Conservation (phyloP, 352 stramenopile genomes). For the Globisporangium splendens region DNA sequence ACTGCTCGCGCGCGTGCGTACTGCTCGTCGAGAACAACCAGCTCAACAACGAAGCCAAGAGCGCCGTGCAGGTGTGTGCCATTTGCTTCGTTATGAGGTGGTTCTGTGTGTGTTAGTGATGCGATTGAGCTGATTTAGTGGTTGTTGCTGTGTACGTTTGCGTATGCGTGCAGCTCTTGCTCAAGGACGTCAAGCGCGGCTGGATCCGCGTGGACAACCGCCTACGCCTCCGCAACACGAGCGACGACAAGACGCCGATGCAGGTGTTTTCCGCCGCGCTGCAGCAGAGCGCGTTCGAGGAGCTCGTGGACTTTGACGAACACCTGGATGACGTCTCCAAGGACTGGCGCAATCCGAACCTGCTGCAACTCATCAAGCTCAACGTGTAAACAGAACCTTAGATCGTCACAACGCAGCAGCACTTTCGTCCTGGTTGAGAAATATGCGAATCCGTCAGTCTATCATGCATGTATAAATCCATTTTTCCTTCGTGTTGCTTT, state of each 20-base stretch:
- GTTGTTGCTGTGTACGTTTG: slow-evolving; percentile 1
- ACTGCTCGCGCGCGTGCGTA: slow-evolving; percentile 68
- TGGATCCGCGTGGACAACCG: slow-evolving; percentile 68
- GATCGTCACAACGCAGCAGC: no score
- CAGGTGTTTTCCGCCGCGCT: slow-evolving; percentile 47
- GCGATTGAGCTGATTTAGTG: not conserved
- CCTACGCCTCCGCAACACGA: slow-evolving; percentile 44
- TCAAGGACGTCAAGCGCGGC: slow-evolving; percentile 80
- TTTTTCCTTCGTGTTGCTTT: not conserved
- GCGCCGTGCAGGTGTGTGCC: slow-evolving; percentile 36
- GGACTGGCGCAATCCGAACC: slow-evolving; percentile 74
- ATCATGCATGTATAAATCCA: slow-evolving; percentile 1
- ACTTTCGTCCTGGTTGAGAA: not conserved
- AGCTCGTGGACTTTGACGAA: slow-evolving; percentile 74
- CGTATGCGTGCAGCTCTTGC: slow-evolving; percentile 30
- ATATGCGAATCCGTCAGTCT: not conserved
- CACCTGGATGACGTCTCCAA: slow-evolving; percentile 68
- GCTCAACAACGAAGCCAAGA: slow-evolving; percentile 49
- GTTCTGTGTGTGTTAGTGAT: not conserved
- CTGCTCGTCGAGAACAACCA: slow-evolving; percentile 64
- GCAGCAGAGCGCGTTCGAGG: slow-evolving; percentile 37
- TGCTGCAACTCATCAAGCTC: slow-evolving; percentile 67
- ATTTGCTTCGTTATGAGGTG: no score
- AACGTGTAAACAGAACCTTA: slow-evolving; percentile 47
- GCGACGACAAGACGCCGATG: slow-evolving; percentile 24